phyloP scores from a whole-genome alignment of 257 asterid genomes.

The Avicennia marina region DNA sequence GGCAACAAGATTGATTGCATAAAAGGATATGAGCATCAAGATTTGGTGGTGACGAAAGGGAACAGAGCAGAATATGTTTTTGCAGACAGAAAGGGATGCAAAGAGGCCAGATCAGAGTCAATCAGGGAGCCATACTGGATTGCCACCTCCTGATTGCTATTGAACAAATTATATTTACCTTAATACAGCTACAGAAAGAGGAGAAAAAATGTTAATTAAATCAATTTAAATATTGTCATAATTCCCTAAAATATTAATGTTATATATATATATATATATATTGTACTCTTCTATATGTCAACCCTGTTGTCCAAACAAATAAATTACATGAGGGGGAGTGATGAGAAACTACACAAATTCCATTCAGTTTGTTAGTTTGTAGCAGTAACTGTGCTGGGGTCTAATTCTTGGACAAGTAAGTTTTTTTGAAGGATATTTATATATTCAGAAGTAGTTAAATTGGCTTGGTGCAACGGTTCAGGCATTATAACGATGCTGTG shows the following conservation, averaged over 20 bases:
- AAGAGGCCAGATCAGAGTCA: slow-evolving; percentile 41
- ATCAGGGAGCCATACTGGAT: slow-evolving; percentile 69
- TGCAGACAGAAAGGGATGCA: slow-evolving; percentile 56
- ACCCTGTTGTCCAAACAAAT: no score
- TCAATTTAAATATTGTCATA: slow-evolving; percentile 1
- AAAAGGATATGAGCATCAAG: slow-evolving; percentile 31
- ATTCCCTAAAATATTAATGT: slow-evolving; percentile 10
- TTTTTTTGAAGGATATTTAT: no score
- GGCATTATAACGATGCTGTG: no score
- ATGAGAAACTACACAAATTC: no score
- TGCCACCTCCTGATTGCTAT: slow-evolving; percentile 56
- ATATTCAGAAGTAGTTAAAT: no score
- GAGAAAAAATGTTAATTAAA: slow-evolving; percentile 17
- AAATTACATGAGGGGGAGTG: no score
- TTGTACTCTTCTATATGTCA: neutral
- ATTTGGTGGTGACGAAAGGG: slow-evolving; percentile 41
- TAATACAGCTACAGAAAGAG: neutral
- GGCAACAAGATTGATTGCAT: slow-evolving; percentile 1
- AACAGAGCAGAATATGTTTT: slow-evolving; percentile 35
- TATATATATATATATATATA: neutral
- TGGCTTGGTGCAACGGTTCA: no score
- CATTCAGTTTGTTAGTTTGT: no score
- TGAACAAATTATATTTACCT: neutral
- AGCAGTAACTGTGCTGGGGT: no score
- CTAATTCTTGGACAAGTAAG: no score